Evolutionary conservation across 176 grass and related monocot genomes (phyloP).

Genomic region (Zizania latifolia): DNA sequence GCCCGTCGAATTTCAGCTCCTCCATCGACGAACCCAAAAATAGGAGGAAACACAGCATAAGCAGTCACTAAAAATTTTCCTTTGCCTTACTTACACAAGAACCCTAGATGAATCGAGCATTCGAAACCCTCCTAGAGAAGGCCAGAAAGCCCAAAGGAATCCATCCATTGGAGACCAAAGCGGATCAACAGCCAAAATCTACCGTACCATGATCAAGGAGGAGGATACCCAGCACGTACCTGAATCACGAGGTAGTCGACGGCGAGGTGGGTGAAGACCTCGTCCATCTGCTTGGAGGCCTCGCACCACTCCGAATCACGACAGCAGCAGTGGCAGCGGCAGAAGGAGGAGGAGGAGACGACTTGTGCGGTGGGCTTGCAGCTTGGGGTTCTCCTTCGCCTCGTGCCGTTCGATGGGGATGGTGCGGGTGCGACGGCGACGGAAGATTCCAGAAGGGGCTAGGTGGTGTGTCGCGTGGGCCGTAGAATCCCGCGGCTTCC

Average conservation of each 20-base stretch:
- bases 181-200: conserved; percentile 1
- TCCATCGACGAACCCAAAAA: too few relatives aligned
- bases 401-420: background rate
- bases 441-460: too few relatives aligned
- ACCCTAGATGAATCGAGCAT: conserved; percentile 7
- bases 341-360: background rate
- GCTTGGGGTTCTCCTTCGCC: conserved; percentile 24
- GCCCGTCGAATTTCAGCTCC: too few relatives aligned
- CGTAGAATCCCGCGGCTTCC: too few relatives aligned
- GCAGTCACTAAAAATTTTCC: background rate
- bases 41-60: background rate
- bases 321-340: too few relatives aligned
- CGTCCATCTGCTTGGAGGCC: conserved; percentile 97
- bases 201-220: background rate
- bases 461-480: too few relatives aligned
- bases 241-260: conserved; percentile 71
- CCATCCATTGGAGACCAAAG: too few relatives aligned
- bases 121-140: too few relatives aligned
- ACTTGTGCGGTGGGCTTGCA: conserved; percentile 2
- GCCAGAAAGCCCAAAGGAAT: too few relatives aligned
- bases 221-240: conserved; percentile 38
- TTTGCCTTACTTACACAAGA: background rate
- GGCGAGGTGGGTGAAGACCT: conserved; percentile 89
- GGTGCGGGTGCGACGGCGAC: too few relatives aligned
- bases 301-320: conserved; percentile 85